These are phyloP conservation scores for Sporothrix mexicana DNA, from an alignment of 2,329 filamentous ascomycete genomes.

Conservation along the genomic window DNA sequence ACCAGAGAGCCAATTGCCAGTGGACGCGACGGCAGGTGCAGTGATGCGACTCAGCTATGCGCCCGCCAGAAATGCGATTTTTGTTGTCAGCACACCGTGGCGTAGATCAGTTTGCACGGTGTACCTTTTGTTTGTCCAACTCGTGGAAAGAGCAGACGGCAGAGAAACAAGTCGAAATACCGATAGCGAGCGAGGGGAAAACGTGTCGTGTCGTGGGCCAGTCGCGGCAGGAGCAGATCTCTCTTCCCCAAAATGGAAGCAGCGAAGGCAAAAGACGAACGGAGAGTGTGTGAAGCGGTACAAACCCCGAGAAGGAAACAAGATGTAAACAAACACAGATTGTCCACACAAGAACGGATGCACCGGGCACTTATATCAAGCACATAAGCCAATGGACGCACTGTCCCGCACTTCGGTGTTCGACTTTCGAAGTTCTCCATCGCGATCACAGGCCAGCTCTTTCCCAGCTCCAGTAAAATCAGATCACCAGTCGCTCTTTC, in stretches of 20 bases:
- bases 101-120: background rate
- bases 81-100: background rate
- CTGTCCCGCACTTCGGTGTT: background rate
- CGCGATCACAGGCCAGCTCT: conserved; percentile 4
- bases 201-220: background rate
- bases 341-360: background rate
- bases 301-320: conserved; percentile 12
- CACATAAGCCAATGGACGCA: too few species aligned
- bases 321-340: conserved; percentile 7
- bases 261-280: background rate
- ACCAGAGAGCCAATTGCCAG: conserved; percentile 20
- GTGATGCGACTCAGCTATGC: background rate
- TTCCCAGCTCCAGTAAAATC: conserved; percentile 25
- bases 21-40: conserved; percentile 4
- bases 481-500: conserved; percentile 15
- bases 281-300: background rate
- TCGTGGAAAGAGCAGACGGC: background rate
- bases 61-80: background rate
- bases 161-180: too few species aligned
- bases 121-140: background rate
- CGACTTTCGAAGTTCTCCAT: too few species aligned
- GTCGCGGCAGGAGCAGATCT: conserved; percentile 5
- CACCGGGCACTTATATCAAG: background rate
- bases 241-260: conserved; percentile 11
- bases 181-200: background rate